Percentiles rank a stretch among this genome's conserved stretches.
phyloP scores from a whole-genome alignment of 805 yeast genomes.

The Saccharomycopsis sp. region DNA sequence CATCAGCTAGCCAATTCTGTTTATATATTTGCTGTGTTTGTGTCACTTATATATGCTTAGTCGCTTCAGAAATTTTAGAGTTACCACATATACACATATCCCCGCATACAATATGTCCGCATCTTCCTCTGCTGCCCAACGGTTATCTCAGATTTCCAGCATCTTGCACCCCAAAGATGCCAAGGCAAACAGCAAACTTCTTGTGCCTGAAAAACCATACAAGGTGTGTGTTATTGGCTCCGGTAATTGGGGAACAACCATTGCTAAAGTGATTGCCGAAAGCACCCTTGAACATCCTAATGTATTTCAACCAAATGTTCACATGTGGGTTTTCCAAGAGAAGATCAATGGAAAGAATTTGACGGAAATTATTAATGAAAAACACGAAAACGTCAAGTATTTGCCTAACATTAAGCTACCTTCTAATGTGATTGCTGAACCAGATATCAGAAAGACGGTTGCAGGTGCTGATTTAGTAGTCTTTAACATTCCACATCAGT shows the following conservation, averaged over 20 bases:
- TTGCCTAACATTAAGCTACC: constrained; percentile 88
- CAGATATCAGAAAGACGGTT: constrained; percentile 72
- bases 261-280: constrained; percentile 92
- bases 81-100: not conserved
- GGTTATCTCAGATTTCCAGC: constrained; percentile 17
- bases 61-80: not conserved
- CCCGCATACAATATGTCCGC: not conserved
- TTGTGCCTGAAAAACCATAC: constrained; percentile 32
- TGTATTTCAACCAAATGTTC: constrained; percentile 65
- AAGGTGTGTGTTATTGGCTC: constrained; percentile 81
- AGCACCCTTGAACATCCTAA: constrained; percentile 67
- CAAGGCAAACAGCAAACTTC: not conserved
- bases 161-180: constrained; percentile 11
- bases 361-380: constrained; percentile 83
- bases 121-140: constrained; percentile 11
- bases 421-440: constrained; percentile 78
- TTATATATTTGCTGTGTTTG: not conserved
- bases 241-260: constrained; percentile 98
- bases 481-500: constrained; percentile 97
- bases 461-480: constrained; percentile 78
- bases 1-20: not conserved
- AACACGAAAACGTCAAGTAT: constrained; percentile 92
- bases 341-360: constrained; percentile 66
- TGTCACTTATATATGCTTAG: not conserved
- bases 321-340: constrained; percentile 98